Evolutionary conservation across 495 filamentous ascomycete genomes (phyloP), one percentile per base, ranked within the genome.

Genomic region (Corynascus novoguineensis): DNA sequence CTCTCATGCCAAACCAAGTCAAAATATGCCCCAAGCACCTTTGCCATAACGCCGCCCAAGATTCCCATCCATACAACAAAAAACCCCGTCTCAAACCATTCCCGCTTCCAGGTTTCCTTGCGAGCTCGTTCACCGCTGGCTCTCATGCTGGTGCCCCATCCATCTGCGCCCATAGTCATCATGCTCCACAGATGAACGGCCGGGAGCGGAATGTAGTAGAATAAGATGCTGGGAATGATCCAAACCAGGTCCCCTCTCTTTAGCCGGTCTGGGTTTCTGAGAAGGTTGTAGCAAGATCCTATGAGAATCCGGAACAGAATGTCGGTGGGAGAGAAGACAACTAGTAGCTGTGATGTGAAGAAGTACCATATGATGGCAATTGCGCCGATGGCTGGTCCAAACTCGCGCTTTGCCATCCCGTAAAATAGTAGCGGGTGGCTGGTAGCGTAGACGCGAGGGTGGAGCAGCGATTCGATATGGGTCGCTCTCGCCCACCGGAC

Each of bases 31-130:
- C 24, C 48, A 3, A 58, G 12, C 3, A 52, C 1, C 38, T 50
- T 58, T 29, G 48, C 55, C 8, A 47, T 0, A 8, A 50, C 55
- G 5, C 55, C 55, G 12, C 37, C 40, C 22, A 58, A 29, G 4
- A 58, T 51, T 11, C 55, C 48, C 55, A 58, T 51, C 55, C 55
- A 52, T n/a, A 58, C 48, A 24, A 58, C 48, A 52, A 58, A 58
- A n/a, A 58, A 58, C 0, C 55, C 55, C 12, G 50, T 38, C 17
- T 58, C 55, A 32, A 58, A 58, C 55, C 55, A 58, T 19, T 37
- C 55, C 31, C 47, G 46, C 31, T 24, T 58, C 40, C 19, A 17
- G 14, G 19, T 35, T 24, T 58, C 55, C 31, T 19, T 58, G 21
- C 41, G 41, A 0, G 37, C 55, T 48, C 40, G n/a, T 15, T 58